These are phyloP conservation scores for Nectriaceae sp. DNA, from an alignment of 2,329 filamentous ascomycete genomes.

Conservation along the genomic window DNA sequence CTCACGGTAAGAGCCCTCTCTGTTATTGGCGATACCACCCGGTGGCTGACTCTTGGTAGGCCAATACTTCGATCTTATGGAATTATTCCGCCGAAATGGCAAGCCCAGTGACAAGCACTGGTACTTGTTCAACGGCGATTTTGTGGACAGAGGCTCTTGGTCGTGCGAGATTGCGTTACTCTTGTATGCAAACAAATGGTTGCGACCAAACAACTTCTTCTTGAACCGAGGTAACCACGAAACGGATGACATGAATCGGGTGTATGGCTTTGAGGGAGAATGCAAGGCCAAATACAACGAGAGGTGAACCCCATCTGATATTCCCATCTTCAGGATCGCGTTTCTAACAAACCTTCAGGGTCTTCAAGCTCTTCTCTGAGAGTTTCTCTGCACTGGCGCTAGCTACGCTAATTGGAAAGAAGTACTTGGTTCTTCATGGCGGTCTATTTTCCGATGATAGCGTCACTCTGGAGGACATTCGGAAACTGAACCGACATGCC, in stretches of 20 bases:
- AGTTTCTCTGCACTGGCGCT: conserved; percentile 93
- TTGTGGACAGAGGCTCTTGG: conserved; percentile 97
- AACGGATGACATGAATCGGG: conserved; percentile 98
- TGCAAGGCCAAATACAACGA: conserved; percentile 99
- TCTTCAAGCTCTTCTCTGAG: conserved; percentile 97
- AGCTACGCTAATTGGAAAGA: conserved; percentile 86
- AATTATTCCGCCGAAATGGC: conserved; percentile 92
- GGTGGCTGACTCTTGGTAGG: conserved; percentile 49
- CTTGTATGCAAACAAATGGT: conserved; percentile 95
- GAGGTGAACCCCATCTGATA: conserved; percentile 43
- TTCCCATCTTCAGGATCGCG: too few species aligned
- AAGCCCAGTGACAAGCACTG: conserved; percentile 81
- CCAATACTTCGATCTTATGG: conserved; percentile 96
- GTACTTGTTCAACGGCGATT: conserved; percentile 98
- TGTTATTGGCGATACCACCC: neutral
- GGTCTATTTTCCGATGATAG: conserved; percentile 96
- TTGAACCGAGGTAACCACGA: conserved; percentile 98
- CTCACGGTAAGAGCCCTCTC: conserved; percentile 67
- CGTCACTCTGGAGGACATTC: conserved; percentile 87
- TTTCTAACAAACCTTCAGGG: conserved; percentile 43
- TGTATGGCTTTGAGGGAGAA: conserved; percentile 97
- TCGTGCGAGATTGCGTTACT: conserved; percentile 94
- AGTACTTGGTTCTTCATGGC: conserved; percentile 90
- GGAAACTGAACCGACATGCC: conserved; percentile 86
- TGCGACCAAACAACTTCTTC: conserved; percentile 86